Percentiles rank a stretch among this genome's conserved stretches.
Conservation (phyloP, 148 eudicot species). For the Amaranthus hypochondriacus region DNA sequence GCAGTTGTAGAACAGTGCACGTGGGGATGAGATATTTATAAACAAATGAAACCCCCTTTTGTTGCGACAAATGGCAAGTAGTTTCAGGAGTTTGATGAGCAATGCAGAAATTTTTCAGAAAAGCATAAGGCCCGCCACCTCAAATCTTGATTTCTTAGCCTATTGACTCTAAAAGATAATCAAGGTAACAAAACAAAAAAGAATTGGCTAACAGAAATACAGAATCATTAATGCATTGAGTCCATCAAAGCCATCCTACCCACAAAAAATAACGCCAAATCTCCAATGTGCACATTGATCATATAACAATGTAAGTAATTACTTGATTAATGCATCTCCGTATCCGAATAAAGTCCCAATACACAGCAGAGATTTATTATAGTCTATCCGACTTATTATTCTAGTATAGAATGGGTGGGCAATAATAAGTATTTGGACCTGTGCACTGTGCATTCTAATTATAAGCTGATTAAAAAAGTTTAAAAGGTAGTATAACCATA, state of each 20-base stretch:
- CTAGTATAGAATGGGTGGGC: background rate
- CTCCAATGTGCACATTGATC: constrained; percentile 4
- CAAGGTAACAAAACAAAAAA: background rate
- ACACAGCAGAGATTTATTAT: background rate
- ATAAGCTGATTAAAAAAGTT: background rate
- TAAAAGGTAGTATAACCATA: background rate
- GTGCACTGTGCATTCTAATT: background rate
- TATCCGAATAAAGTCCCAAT: too few relatives aligned
- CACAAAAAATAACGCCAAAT: background rate
- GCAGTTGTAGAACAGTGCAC: background rate
- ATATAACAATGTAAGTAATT: too few relatives aligned
- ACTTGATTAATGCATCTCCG: background rate
- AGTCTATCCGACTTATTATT: background rate
- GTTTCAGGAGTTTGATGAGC: background rate
- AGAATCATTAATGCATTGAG: background rate
- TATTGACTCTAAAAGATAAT: background rate
- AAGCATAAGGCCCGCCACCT: background rate
- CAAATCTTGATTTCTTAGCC: background rate
- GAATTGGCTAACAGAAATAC: background rate
- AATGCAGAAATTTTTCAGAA: background rate
- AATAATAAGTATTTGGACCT: background rate
- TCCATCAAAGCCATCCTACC: background rate
- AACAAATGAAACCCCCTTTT: background rate
- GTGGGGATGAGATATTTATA: background rate
- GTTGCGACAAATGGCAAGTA: constrained; percentile 3